Base-by-base conservation (phyloP, 2,329 filamentous ascomycete genomes). In the Zymoseptoria pseudotritici region DNA sequence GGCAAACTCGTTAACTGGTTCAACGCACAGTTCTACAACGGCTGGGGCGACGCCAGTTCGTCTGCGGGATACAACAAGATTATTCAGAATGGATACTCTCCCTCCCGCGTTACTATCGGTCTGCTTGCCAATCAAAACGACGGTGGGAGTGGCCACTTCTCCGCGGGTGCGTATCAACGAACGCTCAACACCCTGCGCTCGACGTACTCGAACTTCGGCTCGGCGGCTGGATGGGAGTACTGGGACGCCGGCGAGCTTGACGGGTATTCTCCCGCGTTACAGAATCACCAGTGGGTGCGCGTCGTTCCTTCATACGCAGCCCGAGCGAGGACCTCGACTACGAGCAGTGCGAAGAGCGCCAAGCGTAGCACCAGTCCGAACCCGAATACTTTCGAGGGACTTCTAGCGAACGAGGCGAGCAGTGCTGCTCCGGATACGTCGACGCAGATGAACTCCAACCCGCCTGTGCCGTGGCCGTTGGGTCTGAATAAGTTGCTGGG, bases 1-100 rank as follows among this genome's bases (percentile, higher is more conserved):
- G 67, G 70, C 50, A 69, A 67, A 51, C 55, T 70, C 1, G 65
- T 70, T 17, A 66, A 66, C 19, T 70, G 68, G 69, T 71, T 65
- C 53, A 71, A 71, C 53, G 66, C 62, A 1, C 70, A 71, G 54
- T 70, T 70, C 61, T 71, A 71, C 60, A 69, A 64, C 26, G 68
- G 69, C 53, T 71, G 67, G 66, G 70, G 69, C 42, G 65, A 70
- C 50, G 64, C 66, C 8, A 65, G 63, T 29, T 61, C 61, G 5
- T 58, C 68, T 0, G 61, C 55, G 2, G 64, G 64, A 56, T 71
- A 70, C 64, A 63, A 71, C 20, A 58, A 59, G 50, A 69, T 70
- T 42, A 61, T 71, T 53, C 42, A 56, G 22, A 64, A 63, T 50
- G 67, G 66, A 13, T 71, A 64, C 58, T 6, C 55, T 4, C 57